A percentile compares a stretch with the other conserved stretches of the same genome.
Evolutionary conservation across 345 rosid species (phyloP).

Genomic region (Eucalyptus polyanthemos): DNA sequence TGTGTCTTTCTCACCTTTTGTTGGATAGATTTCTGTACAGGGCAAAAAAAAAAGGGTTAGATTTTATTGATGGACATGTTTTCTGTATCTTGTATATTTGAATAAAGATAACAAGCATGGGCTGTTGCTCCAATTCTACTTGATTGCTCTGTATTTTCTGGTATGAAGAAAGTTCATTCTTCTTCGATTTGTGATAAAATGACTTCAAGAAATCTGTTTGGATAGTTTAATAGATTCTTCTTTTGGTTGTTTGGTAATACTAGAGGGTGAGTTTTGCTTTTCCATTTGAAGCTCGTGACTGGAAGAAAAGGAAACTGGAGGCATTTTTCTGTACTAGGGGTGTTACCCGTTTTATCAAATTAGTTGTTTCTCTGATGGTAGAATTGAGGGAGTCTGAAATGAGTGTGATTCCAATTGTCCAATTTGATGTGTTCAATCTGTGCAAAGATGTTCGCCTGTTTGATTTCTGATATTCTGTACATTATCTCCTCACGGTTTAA

Average conservation of each 20-base stretch:
- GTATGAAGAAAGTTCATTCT: not conserved
- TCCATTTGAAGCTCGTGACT: not conserved
- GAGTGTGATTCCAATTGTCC: not conserved
- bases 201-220: not conserved
- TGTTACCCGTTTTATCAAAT: not conserved
- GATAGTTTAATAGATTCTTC: not conserved
- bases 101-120: not conserved
- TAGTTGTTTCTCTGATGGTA: not conserved
- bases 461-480: not conserved
- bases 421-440: not conserved
- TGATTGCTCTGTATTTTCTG: not conserved
- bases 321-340: not conserved
- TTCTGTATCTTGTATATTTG: not conserved
- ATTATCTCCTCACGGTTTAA: not conserved
- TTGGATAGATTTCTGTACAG: conserved; percentile 39
- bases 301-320: not conserved
- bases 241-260: not conserved
- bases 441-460: not conserved
- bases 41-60: conserved; percentile 5
- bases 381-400: not conserved
- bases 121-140: not conserved
- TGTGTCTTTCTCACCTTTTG: conserved; percentile 3
- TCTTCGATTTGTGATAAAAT: not conserved
- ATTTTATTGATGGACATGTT: conserved; percentile 10
- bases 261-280: not conserved